These are phyloP conservation scores for Globisporangium barbulae DNA, from an alignment of 352 stramenopile genomes.

Conservation along the genomic window DNA sequence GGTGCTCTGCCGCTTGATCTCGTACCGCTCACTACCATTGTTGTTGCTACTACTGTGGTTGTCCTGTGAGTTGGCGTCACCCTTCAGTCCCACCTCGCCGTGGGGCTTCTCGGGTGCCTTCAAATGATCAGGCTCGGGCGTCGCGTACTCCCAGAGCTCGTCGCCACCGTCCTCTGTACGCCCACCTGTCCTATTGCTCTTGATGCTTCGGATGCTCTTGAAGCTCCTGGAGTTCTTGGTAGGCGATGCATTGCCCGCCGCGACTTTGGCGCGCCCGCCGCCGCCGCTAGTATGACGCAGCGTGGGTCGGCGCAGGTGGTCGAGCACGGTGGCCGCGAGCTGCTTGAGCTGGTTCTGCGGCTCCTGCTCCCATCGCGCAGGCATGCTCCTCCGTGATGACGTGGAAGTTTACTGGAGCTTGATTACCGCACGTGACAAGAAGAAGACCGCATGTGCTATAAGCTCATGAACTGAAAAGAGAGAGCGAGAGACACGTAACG, in stretches of 20 bases:
- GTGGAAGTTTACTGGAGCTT: background rate
- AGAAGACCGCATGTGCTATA: background rate
- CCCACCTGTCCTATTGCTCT: conserved; percentile 8
- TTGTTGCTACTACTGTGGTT: background rate
- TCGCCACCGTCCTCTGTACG: conserved; percentile 4
- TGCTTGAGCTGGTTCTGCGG: conserved; percentile 8
- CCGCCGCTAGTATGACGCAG: background rate
- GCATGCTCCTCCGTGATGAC: conserved; percentile 5
- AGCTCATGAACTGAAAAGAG: too few relatives aligned
- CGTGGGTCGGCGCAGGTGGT: conserved; percentile 7
- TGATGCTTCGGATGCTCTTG: conserved; percentile 3
- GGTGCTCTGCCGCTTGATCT: conserved; percentile 5
- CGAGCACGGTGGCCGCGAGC: conserved; percentile 12
- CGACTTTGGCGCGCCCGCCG: conserved; percentile 6
- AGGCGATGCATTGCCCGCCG: conserved; percentile 2
- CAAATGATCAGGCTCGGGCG: background rate
- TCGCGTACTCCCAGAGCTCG: conserved; percentile 12
- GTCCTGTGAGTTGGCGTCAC: background rate
- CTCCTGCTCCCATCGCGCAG: background rate
- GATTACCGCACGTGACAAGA: background rate
- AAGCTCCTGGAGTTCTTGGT: conserved; percentile 10
- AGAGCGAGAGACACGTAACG: background rate
- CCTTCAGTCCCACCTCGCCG: background rate
- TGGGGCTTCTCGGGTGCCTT: background rate
- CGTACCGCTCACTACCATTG: background rate